Percentiles rank a stretch among this genome's conserved stretches.
Conservation (phyloP, 2,329 filamentous ascomycete species). For the Fusarium globosum region DNA sequence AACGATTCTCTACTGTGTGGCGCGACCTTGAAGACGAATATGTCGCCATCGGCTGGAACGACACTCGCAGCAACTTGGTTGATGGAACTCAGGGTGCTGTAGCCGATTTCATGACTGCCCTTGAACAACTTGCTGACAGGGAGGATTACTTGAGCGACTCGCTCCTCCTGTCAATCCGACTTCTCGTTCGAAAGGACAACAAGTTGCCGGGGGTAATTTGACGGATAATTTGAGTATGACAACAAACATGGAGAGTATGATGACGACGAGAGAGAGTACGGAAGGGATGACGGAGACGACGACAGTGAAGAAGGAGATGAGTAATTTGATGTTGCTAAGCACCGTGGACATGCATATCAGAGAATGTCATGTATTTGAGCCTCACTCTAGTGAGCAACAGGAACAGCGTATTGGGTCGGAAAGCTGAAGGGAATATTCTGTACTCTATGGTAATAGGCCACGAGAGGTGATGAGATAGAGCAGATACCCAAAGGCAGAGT, state of each 20-base stretch:
- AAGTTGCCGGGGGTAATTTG: background rate
- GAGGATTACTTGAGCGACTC: background rate
- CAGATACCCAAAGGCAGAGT: background rate
- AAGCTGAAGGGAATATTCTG: background rate
- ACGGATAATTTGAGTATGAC: background rate
- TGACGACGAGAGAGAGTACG: background rate
- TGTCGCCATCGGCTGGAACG: background rate
- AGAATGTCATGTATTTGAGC: background rate
- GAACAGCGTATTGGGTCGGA: background rate
- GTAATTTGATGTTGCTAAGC: background rate
- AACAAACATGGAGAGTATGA: background rate
- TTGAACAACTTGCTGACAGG: background rate
- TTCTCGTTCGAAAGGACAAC: background rate
- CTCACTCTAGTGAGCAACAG: background rate
- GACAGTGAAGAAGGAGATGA: background rate
- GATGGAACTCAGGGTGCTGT: background rate
- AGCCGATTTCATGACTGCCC: accelerated
- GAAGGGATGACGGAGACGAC: background rate
- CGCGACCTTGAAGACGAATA: background rate
- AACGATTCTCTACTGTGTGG: accelerated
- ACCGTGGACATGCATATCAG: background rate
- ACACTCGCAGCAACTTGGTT: background rate
- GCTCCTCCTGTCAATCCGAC: background rate
- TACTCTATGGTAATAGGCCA: background rate
- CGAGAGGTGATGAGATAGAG: background rate